Base-by-base conservation (phyloP, 2,329 filamentous ascomycete genomes). In the Aureobasidium sp. region DNA sequence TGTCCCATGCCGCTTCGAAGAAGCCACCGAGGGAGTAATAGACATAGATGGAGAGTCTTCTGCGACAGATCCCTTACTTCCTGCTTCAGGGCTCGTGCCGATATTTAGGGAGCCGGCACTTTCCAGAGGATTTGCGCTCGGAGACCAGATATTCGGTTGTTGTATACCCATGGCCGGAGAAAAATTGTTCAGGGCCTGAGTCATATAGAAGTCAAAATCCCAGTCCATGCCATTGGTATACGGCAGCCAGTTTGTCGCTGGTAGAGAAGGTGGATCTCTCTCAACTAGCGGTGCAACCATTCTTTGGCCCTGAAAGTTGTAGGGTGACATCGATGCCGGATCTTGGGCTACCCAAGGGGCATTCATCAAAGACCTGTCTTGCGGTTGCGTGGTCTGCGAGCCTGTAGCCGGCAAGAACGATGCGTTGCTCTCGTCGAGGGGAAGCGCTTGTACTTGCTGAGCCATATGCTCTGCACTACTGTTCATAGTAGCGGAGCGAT, bases 171-270 rank as follows among this genome's bases (percentile, higher is more conserved):
- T 37, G 13, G 32, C 20, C 15, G 55, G 55, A 39, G 55, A 58
- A 12, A 58, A 48, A 9, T 46, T 58, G 34, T 58, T 58, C 20
- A 58, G 23, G 13, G 55, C 55, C 26, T 58, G 55, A 10, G 41
- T 42, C 55, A 58, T 58, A 32, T 58, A 58, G 8, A 58, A 58
- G 20, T 58, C 55, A n/a, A 58, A 58, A 20, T 58, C 55, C 42
- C 42, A 58, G 8, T 58, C 32, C 44, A 48, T 48, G 12, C 55
- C 32, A n/a, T 58, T 48, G 5, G 44, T 48, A 23, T 58, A 58
- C 2, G 55, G 55, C 9, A 58, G 20, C 55, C 55, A 58, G 8
- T 58, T 58, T 20, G 55, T 58, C 10, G 55, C 55, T n/a, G 55
- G 55, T 39, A 58, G 29, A n/a, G 55, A 29, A 7, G 42, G 10